phyloP scores from a whole-genome alignment of 768 basidiomycete species.

The Mycena pura region DNA sequence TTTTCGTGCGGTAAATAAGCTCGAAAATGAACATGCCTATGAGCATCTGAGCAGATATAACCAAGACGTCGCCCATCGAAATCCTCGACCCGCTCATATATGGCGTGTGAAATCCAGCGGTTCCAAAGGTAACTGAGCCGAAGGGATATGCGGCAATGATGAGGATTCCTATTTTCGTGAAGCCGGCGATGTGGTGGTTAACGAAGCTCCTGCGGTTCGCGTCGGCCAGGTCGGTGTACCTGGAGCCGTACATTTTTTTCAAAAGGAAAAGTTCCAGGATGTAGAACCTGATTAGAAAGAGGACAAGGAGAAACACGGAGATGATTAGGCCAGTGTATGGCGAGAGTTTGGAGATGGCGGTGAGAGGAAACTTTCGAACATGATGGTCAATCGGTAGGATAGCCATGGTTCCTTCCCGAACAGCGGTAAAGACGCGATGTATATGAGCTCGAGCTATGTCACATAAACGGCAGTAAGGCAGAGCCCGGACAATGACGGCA shows the following conservation, averaged over 20 bases:
- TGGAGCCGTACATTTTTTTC: not conserved
- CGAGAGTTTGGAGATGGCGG: not conserved
- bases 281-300: constrained; percentile 12
- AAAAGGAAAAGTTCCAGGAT: constrained; percentile 8
- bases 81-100: not conserved
- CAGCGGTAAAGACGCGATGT: too few relatives aligned
- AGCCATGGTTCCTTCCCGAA: too few relatives aligned
- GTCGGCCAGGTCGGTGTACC: constrained; percentile 4
- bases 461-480: too few relatives aligned
- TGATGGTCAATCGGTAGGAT: not conserved
- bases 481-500: too few relatives aligned
- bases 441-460: too few relatives aligned
- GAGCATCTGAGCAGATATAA: constrained; percentile 7
- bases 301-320: constrained; percentile 10
- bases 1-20: constrained; percentile 9
- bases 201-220: constrained; percentile 7
- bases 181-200: constrained; percentile 13
- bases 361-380: constrained; percentile 1
- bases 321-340: constrained; percentile 11
- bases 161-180: constrained; percentile 3
- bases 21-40: constrained; percentile 12
- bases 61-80: constrained; percentile 6
- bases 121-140: constrained; percentile 3
- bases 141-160: constrained; percentile 7
- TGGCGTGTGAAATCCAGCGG: constrained; percentile 5